Conservation (phyloP, 805 yeast species). For the Candida germanica region DNA sequence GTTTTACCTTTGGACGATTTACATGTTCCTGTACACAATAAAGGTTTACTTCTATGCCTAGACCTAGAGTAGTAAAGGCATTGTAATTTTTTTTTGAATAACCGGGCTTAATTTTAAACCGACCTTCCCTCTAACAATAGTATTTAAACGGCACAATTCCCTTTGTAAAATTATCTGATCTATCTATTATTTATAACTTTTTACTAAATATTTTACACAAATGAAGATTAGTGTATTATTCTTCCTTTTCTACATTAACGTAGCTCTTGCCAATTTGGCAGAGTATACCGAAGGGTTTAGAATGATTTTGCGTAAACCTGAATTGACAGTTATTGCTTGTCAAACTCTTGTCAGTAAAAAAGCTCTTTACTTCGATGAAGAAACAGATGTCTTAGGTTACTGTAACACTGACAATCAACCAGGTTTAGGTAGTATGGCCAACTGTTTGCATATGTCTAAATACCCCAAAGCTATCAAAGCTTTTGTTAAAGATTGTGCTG, state of each 20-base stretch:
- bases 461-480: conserved; percentile 18
- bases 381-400: conserved; percentile 24
- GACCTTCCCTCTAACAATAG: neutral
- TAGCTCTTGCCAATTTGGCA: conserved; percentile 1
- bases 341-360: conserved; percentile 19
- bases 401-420: conserved; percentile 35
- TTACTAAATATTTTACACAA: no score
- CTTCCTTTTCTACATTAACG: neutral
- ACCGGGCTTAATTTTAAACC: no score
- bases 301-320: conserved; percentile 20
- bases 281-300: conserved; percentile 16
- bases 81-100: no score
- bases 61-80: no score
- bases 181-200: no score
- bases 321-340: conserved; percentile 28
- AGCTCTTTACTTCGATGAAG: conserved; percentile 22
- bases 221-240: neutral
- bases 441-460: conserved; percentile 23
- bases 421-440: conserved; percentile 39
- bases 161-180: no score
- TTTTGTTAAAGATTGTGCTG: conserved; percentile 18
- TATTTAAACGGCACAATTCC: neutral
- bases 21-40: no score
- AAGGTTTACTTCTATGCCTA: no score
- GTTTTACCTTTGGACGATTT: no score